Evolutionary conservation across 108 stramenopile species (phyloP).

Genomic region (Conticribra guillardii): DNA sequence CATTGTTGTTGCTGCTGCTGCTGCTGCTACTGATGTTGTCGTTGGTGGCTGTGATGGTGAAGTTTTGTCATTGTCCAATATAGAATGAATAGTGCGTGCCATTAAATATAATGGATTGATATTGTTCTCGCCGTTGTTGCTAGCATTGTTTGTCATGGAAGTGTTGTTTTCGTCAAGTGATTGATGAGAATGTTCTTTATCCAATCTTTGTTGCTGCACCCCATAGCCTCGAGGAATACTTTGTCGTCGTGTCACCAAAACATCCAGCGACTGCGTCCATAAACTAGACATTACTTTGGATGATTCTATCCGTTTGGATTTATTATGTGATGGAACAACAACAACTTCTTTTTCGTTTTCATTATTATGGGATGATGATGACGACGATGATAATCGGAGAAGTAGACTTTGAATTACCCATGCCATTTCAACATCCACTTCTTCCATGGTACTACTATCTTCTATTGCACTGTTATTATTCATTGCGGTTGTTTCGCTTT

Average conservation of each 20-base stretch:
- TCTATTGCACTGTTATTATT: neutral
- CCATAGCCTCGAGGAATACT: neutral
- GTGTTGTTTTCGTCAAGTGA: no score
- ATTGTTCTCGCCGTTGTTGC: neutral
- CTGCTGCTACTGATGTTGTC: no score
- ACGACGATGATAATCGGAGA: neutral
- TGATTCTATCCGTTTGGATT: no score
- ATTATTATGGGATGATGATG: neutral
- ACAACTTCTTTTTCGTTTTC: no score
- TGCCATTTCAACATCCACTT: conserved; percentile 35
- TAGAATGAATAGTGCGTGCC: neutral
- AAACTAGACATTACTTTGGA: no score
- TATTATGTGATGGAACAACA: no score
- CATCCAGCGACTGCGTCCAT: neutral
- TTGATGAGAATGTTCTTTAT: neutral
- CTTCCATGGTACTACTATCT: neutral
- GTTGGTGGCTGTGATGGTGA: no score
- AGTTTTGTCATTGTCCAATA: neutral
- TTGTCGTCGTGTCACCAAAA: neutral
- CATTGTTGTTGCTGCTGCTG: no score
- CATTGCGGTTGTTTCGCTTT: neutral
- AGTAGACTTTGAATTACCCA: conserved; percentile 16
- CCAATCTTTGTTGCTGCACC: neutral
- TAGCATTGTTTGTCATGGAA: no score
- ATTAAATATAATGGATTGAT: neutral